Evolutionary conservation across 331 rosid genomes (phyloP), one percentile per base, ranked within the genome.

Genomic region (Malus hybrid): DNA sequence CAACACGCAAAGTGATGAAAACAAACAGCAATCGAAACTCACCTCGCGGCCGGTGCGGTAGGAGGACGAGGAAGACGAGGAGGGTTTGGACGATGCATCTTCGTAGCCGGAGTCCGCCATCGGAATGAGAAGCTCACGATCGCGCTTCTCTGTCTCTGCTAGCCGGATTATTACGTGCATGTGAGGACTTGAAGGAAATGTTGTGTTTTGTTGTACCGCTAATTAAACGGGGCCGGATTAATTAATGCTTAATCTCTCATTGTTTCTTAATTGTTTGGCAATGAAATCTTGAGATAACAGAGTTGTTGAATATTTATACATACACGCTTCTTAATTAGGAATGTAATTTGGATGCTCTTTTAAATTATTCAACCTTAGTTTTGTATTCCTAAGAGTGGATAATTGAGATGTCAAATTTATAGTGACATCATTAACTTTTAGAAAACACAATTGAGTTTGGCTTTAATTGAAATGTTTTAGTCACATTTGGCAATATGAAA

Each of bases 41-140:
- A 94, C 99, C 96, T 90, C 97, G 61, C 97, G 86, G 61, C 99
- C 97, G 19, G 97, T 19, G 75, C 86, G 89, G 77, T 88, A 95
- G 8, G 69, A 65, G 57, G 80, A 36, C 19, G 96, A 84, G 1
- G 97, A 74, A 5, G 96, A 83, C 13, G 90, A 80, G 0, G 96
- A 87, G 0, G 98, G 93, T 61, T 88, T 94, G 50, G 95, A 84
- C 32, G 90, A 78, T 39, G 80, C 68, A 58, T 66, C 89, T 16
- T 79, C 89, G 71, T 73, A 72, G 57, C 22, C 75, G 68, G 87
- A 72, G 18, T 86, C 80, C 22, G 88, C 91, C 39, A 94, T 96
- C 44, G 99, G 97, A 68, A 94, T 89, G 24, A 24, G 24, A 24
- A 24, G 24, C 24, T 24, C 24, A 24, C 24, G 24, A 24, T 24